A percentile compares a stretch with the other conserved stretches of the same genome.
These are phyloP conservation scores for Phytophthora chlamydospora DNA, from an alignment of 352 stramenopile species.

Conservation along the genomic window DNA sequence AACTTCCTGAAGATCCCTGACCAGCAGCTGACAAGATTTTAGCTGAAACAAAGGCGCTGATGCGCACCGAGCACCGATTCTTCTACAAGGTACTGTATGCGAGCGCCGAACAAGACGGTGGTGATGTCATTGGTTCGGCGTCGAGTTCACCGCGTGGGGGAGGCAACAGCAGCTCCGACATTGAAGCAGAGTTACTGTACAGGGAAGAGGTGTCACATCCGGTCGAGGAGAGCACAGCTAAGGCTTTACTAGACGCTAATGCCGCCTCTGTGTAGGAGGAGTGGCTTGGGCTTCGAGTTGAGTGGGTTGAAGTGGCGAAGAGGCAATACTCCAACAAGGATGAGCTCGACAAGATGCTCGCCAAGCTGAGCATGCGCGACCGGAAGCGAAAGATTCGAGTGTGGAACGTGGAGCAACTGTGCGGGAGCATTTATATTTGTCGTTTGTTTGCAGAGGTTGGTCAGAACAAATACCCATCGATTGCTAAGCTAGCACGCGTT, in stretches of 20 bases:
- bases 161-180: background rate
- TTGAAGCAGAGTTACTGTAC: background rate
- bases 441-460: constrained; percentile 4
- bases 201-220: background rate
- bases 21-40: background rate
- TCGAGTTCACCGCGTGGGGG: background rate
- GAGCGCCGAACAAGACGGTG: background rate
- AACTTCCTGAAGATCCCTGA: background rate
- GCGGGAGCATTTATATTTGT: background rate
- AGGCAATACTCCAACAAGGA: background rate
- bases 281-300: background rate
- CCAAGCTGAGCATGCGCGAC: background rate
- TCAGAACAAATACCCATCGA: background rate
- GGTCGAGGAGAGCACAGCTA: too few species aligned
- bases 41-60: background rate
- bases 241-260: background rate
- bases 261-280: too few species aligned
- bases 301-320: background rate
- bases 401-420: constrained; percentile 8
- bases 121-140: background rate
- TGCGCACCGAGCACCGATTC: background rate
- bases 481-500: constrained; percentile 3
- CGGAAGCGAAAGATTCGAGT: background rate
- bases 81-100: background rate
- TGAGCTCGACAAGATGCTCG: background rate